A percentile compares a stretch with the other conserved stretches of the same genome.
Conservation (phyloP, 148 eudicot species). For the Arctostaphylos glauca region DNA sequence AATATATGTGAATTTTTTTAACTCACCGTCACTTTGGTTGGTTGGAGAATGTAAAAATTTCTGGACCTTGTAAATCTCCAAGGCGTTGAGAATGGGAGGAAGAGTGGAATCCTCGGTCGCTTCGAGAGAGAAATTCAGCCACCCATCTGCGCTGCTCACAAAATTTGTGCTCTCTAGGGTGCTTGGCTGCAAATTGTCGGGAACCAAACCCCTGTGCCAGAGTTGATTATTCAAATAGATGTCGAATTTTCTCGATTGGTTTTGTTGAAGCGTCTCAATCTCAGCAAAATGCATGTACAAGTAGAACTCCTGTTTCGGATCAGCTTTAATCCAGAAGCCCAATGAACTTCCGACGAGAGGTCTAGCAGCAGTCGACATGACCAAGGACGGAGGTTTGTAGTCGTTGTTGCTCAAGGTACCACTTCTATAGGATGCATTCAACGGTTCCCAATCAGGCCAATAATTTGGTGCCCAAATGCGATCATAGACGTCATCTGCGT, state of each 20-base stretch:
- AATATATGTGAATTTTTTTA: not conserved
- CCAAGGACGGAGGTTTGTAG: conserved; percentile 22
- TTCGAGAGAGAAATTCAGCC: not conserved
- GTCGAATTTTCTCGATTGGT: conserved; percentile 30
- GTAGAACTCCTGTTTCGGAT: conserved; percentile 9
- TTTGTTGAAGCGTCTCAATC: conserved; percentile 16
- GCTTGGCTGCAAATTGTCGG: not conserved
- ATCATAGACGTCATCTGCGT: conserved; percentile 38
- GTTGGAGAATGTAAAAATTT: not conserved
- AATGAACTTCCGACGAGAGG: not conserved
- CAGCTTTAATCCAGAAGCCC: not conserved
- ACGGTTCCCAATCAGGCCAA: not conserved
- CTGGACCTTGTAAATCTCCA: conserved; percentile 20
- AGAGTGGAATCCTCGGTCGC: conserved; percentile 23
- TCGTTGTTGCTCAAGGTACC: not conserved
- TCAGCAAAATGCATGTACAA: conserved; percentile 44
- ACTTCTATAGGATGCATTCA: not conserved
- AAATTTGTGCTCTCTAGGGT: conserved; percentile 9
- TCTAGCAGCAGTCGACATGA: conserved; percentile 24
- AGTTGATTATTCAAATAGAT: conserved; percentile 20
- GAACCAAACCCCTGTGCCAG: conserved; percentile 12
- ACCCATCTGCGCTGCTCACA: no score
- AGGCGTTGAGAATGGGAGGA: conserved; percentile 32
- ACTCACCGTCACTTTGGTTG: conserved; percentile 12
- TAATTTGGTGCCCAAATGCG: conserved; percentile 29